A percentile compares a stretch with the other conserved stretches of the same genome.
Conservation (phyloP, 805 yeast genomes). For the Wickerhamomyces mucosus region DNA sequence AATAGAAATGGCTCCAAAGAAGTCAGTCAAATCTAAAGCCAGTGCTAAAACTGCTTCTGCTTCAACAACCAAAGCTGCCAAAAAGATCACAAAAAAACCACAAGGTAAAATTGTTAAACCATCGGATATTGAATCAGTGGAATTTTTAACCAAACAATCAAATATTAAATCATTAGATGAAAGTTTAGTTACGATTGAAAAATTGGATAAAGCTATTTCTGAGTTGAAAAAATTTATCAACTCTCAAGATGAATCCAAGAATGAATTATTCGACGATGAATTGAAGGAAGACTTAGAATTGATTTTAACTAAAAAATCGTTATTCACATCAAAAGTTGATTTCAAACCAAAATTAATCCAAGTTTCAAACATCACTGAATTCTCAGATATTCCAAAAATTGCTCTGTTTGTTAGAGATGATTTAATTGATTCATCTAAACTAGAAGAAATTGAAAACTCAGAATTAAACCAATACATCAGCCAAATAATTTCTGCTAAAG, state of each 20-base stretch:
- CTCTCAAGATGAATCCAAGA: slow-evolving; percentile 24
- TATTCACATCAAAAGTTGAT: slow-evolving; percentile 44
- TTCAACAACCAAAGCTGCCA: background rate
- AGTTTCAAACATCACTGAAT: slow-evolving; percentile 29
- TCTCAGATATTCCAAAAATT: slow-evolving; percentile 33
- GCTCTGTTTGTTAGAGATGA: slow-evolving; percentile 67
- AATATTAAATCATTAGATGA: slow-evolving; percentile 3
- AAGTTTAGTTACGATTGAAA: slow-evolving; percentile 19
- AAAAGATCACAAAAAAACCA: slow-evolving; percentile 11
- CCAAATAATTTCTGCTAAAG: slow-evolving; percentile 58
- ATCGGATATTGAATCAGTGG: slow-evolving; percentile 11
- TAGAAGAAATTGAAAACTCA: slow-evolving; percentile 20
- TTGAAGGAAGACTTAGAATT: slow-evolving; percentile 39
- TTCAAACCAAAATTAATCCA: slow-evolving; percentile 28
- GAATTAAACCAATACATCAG: slow-evolving; percentile 22
- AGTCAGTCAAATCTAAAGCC: slow-evolving; percentile 11
- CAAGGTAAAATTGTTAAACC: slow-evolving; percentile 21
- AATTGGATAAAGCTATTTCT: slow-evolving; percentile 41
- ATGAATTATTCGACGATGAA: slow-evolving; percentile 47
- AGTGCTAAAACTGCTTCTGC: slow-evolving; percentile 9
- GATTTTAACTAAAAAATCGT: slow-evolving; percentile 57
- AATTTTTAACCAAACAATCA: slow-evolving; percentile 4
- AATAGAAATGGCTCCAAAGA: no score
- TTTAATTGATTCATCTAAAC: slow-evolving; percentile 25
- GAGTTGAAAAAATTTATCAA: slow-evolving; percentile 58